Evolutionary conservation across 2,329 filamentous ascomycete genomes (phyloP).

Genomic region (Phyllosticta citribraziliensis): DNA sequence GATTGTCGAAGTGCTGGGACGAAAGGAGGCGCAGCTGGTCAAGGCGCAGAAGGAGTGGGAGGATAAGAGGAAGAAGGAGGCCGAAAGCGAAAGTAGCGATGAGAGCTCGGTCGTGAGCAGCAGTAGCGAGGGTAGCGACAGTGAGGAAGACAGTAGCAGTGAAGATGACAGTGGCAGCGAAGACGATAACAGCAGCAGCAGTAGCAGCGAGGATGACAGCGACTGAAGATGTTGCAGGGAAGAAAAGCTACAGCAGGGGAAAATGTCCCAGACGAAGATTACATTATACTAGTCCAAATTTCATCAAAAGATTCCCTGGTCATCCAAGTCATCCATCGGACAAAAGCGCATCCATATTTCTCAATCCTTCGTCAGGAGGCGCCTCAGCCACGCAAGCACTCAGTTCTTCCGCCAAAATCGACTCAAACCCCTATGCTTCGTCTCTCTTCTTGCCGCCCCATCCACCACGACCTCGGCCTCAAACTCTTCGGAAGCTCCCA

Average conservation of each 20-base stretch:
- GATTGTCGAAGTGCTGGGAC: slow-evolving; percentile 21
- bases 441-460: slow-evolving; percentile 31
- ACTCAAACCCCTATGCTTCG: slow-evolving; percentile 31
- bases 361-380: background rate
- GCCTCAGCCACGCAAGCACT: background rate
- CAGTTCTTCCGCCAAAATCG: slow-evolving; percentile 19
- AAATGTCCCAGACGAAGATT: no score
- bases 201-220: slow-evolving; percentile 3
- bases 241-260: no score
- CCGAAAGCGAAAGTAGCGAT: slow-evolving; percentile 12
- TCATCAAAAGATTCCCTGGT: no score
- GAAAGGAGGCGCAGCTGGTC: background rate
- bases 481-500: slow-evolving; percentile 20
- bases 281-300: no score
- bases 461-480: slow-evolving; percentile 48
- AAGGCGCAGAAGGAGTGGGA: background rate
- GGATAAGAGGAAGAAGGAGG: slow-evolving; percentile 8
- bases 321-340: no score
- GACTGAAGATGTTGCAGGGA: background rate
- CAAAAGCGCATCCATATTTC: no score
- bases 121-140: slow-evolving; percentile 15
- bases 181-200: slow-evolving; percentile 11
- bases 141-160: background rate
- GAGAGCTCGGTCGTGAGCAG: slow-evolving; percentile 20
- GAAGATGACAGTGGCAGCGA: slow-evolving; percentile 6